A percentile compares a stretch with the other conserved stretches of the same genome.
phyloP scores from a whole-genome alignment of 2,329 filamentous ascomycete genomes.

The Colletotrichum cuscutae region DNA sequence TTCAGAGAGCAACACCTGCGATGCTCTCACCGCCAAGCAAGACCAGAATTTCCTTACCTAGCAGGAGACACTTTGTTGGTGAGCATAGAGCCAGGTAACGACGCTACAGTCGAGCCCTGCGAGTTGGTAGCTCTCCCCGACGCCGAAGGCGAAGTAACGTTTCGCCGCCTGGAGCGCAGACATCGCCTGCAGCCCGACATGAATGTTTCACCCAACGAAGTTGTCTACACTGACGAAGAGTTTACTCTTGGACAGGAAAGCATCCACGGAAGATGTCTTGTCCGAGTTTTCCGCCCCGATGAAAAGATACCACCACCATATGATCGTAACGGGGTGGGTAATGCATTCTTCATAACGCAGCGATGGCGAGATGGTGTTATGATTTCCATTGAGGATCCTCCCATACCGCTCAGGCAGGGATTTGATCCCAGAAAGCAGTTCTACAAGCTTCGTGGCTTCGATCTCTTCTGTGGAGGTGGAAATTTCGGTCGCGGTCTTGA shows the following conservation, averaged over 20 bases:
- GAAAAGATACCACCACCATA: conserved; percentile 71
- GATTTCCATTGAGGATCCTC: conserved; percentile 35
- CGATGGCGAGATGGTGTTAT: conserved; percentile 36
- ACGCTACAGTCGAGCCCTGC: conserved; percentile 65
- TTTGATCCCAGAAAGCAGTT: conserved; percentile 55
- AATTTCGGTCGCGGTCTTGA: conserved; percentile 82
- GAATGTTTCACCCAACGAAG: conserved; percentile 61
- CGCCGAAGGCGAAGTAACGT: conserved; percentile 45
- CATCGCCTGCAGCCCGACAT: conserved; percentile 47
- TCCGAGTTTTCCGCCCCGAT: conserved; percentile 62
- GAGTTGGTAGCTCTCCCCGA: conserved; percentile 57
- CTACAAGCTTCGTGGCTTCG: conserved; percentile 67
- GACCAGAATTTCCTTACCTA: conserved; percentile 44
- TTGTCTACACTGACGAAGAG: conserved; percentile 64
- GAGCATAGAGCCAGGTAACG: conserved; percentile 41
- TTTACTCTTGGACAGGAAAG: conserved; percentile 47
- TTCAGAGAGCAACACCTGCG: conserved; percentile 63
- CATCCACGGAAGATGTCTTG: conserved; percentile 67
- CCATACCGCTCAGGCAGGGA: conserved; percentile 59
- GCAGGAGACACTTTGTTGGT: conserved; percentile 71
- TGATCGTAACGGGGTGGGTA: conserved; percentile 70
- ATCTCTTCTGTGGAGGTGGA: conserved; percentile 82
- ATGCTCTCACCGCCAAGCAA: conserved; percentile 55
- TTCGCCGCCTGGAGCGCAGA: conserved; percentile 66
- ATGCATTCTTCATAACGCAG: conserved; percentile 72